phyloP scores from a whole-genome alignment of 2,329 filamentous ascomycete genomes.

The Venturia asperata region DNA sequence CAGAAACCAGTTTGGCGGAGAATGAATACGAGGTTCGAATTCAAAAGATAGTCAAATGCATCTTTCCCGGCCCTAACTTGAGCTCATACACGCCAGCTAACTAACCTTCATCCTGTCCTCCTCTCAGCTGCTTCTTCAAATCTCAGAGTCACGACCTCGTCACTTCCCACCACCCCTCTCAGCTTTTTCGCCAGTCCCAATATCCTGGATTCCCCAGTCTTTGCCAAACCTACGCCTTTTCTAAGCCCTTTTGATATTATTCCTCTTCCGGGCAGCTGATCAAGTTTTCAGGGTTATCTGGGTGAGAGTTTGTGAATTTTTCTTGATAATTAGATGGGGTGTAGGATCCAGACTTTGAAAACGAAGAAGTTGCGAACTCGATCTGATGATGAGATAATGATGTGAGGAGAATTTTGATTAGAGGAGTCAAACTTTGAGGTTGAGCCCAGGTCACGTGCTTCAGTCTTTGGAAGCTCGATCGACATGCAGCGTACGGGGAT shows the following conservation, averaged over 20 bases:
- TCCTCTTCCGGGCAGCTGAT: background rate
- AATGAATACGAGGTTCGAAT: too few relatives aligned
- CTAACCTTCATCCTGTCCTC: slow-evolving; percentile 2
- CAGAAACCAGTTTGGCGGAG: too few relatives aligned
- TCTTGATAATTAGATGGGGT: too few relatives aligned
- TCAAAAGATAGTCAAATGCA: background rate
- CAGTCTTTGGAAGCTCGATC: too few relatives aligned
- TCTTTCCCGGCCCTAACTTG: background rate
- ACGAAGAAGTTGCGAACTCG: background rate
- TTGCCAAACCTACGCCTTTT: background rate
- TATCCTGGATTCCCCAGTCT: too few relatives aligned
- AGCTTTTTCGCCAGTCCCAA: background rate
- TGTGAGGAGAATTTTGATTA: background rate
- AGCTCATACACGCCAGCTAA: background rate
- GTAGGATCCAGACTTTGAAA: too few relatives aligned
- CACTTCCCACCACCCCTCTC: background rate
- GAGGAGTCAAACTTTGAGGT: background rate
- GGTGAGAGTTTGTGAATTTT: background rate
- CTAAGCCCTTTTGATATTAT: background rate
- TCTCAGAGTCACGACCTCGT: background rate
- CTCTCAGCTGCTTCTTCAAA: background rate
- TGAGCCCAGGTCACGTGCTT: background rate
- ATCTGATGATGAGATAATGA: background rate
- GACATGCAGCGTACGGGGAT: background rate
- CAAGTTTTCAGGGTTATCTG: background rate